These are phyloP conservation scores for Pulveroboletus sp. DNA, from an alignment of 768 basidiomycete species.

Conservation along the genomic window DNA sequence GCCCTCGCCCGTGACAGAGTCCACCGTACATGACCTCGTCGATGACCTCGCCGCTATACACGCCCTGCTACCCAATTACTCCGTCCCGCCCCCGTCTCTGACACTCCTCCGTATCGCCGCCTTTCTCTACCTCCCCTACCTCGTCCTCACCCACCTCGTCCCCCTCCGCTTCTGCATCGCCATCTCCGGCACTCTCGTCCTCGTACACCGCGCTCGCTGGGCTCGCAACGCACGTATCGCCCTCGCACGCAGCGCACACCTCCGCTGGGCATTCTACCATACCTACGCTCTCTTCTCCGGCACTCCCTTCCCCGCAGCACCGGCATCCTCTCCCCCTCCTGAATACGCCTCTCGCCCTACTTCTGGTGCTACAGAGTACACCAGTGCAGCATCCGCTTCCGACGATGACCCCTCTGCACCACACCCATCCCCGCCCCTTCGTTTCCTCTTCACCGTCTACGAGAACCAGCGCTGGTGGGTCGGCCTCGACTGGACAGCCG, in stretches of 20 bases:
- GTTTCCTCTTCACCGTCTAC: conserved; percentile 85
- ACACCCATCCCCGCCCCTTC: conserved; percentile 35
- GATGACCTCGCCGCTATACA: conserved; percentile 65
- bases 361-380: conserved; percentile 17
- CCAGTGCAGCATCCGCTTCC: conserved; percentile 11
- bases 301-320: conserved; percentile 42
- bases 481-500: conserved; percentile 94
- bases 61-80: conserved; percentile 44
- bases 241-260: conserved; percentile 61
- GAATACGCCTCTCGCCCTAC: conserved; percentile 25
- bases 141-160: conserved; percentile 58
- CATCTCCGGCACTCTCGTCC: conserved; percentile 49
- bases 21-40: conserved; percentile 48
- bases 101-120: conserved; percentile 53
- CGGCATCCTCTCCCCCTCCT: conserved; percentile 30
- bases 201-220: conserved; percentile 69
- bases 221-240: conserved; percentile 47
- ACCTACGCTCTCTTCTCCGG: conserved; percentile 51
- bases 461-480: conserved; percentile 99
- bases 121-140: conserved; percentile 59
- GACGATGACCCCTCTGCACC: conserved; percentile 14
- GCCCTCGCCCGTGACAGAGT: conserved; percentile 47
- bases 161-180: conserved; percentile 60
- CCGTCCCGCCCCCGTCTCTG: conserved; percentile 27
- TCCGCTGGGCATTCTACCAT: conserved; percentile 59